Percentiles rank a stretch among this genome's conserved stretches.
phyloP scores from a whole-genome alignment of 164 flowering plant genomes.

The Berberis thunbergii region DNA sequence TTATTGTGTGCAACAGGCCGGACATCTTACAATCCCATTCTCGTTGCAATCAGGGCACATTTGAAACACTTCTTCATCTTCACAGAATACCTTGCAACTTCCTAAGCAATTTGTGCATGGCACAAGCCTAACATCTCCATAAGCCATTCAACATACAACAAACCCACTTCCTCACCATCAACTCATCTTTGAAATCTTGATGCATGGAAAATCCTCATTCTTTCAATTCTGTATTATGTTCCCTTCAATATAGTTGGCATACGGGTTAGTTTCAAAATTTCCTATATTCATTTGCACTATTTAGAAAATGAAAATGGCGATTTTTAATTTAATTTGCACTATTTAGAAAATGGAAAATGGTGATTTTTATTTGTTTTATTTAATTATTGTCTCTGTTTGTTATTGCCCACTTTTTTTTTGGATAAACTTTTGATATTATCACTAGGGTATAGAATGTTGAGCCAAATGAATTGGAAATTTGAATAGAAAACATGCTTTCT shows the following conservation, averaged over 20 bases:
- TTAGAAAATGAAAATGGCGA: too few species aligned
- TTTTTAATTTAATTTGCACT: too few species aligned
- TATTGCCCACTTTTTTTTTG: too few species aligned
- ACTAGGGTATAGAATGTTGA: too few species aligned
- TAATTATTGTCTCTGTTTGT: too few species aligned
- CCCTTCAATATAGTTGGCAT: conserved; percentile 37
- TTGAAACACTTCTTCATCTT: conserved; percentile 44
- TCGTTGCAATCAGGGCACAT: conserved; percentile 87
- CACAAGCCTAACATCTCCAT: conserved; percentile 81
- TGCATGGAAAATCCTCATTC: conserved; percentile 96
- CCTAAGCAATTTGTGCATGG: conserved; percentile 83
- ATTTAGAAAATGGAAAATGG: too few species aligned
- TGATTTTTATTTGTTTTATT: too few species aligned
- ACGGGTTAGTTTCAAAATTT: too few species aligned
- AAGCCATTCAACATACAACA: conserved; percentile 50
- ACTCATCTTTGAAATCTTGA: conserved; percentile 66
- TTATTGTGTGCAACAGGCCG: conserved; percentile 43
- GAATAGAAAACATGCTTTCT: too few species aligned
- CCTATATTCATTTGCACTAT: too few species aligned
- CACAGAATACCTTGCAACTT: conserved; percentile 69
- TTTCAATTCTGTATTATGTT: conserved; percentile 48
- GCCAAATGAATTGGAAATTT: too few species aligned
- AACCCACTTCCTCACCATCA: conserved; percentile 15
- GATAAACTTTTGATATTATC: too few species aligned
- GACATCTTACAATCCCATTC: conserved; percentile 73